Evolutionary conservation across 2,329 filamentous ascomycete species (phyloP).

Genomic region (Sarocladium oryzae): DNA sequence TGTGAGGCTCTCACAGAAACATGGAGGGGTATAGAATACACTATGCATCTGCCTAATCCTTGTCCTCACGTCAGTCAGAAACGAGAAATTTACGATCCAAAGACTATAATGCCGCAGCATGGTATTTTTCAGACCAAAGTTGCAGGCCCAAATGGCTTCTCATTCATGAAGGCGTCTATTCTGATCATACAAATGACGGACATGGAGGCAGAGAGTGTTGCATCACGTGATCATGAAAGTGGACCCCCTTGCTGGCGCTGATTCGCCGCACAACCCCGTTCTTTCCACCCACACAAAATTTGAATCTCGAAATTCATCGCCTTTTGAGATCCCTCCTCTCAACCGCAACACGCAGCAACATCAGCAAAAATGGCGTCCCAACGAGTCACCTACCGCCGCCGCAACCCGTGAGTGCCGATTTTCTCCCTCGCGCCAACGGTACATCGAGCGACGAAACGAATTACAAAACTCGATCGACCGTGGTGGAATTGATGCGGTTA

Average conservation of each 20-base stretch:
- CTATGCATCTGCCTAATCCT: too few species aligned
- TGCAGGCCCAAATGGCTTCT: too few species aligned
- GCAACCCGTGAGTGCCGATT: conserved; percentile 63
- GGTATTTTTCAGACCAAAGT: too few species aligned
- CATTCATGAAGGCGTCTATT: too few species aligned
- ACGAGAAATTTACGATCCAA: too few species aligned
- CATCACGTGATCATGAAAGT: conserved; percentile 10
- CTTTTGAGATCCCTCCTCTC: conserved; percentile 27
- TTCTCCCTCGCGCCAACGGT: conserved; percentile 12
- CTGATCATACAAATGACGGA: too few species aligned
- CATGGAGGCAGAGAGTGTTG: not conserved
- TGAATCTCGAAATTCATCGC: conserved; percentile 36
- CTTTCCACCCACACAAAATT: conserved; percentile 37
- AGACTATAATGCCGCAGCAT: too few species aligned
- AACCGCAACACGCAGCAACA: conserved; percentile 25
- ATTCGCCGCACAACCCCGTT: conserved; percentile 29
- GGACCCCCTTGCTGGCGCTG: conserved; percentile 17
- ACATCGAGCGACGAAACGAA: conserved; percentile 10
- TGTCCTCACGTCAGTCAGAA: too few species aligned
- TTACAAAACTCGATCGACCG: conserved; percentile 12
- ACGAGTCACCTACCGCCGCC: conserved; percentile 65
- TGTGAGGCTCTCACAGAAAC: too few species aligned
- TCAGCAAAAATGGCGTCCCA: conserved; percentile 52
- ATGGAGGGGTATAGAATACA: too few species aligned
- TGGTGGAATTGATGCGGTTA: not conserved